Conservation (phyloP, 805 yeast genomes). For the Candida hispaniensis region DNA sequence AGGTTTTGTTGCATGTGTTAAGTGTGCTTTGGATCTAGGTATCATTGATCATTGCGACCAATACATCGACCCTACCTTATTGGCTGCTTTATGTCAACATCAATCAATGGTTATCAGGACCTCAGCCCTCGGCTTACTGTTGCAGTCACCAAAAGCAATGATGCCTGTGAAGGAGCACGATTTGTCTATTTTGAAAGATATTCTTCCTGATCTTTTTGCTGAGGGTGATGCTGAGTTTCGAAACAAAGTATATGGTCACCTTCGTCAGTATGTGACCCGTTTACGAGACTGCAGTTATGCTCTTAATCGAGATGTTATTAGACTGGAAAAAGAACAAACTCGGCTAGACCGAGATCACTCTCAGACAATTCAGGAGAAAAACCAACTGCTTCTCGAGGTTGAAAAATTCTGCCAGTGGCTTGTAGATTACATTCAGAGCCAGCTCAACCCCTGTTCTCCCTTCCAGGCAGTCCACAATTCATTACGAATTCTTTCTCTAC, state of each 20-base stretch:
- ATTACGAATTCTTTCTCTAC: constrained; percentile 35
- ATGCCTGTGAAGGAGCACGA: constrained; percentile 40
- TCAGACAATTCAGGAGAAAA: constrained; percentile 17
- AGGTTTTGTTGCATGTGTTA: constrained; percentile 44
- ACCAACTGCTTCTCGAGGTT: constrained; percentile 23
- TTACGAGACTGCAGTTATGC: constrained; percentile 60
- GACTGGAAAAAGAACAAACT: constrained; percentile 29
- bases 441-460: constrained; percentile 46
- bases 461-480: constrained; percentile 44
- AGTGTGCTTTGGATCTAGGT: constrained; percentile 52
- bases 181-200: constrained; percentile 35
- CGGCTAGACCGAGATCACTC: constrained; percentile 7
- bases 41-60: constrained; percentile 37
- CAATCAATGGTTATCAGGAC: constrained; percentile 37
- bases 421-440: constrained; percentile 30
- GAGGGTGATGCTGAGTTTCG: constrained; percentile 61
- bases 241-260: constrained; percentile 49
- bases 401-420: constrained; percentile 36
- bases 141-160: constrained; percentile 53
- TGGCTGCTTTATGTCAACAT: constrained; percentile 38
- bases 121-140: constrained; percentile 48
- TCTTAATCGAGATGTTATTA: constrained; percentile 40
- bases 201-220: constrained; percentile 43
- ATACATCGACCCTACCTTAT: too few relatives aligned
- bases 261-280: constrained; percentile 54